A percentile compares a stretch with the other conserved stretches of the same genome.
Evolutionary conservation across 495 filamentous ascomycete species (phyloP).

Genomic region (Copromyces sp.): DNA sequence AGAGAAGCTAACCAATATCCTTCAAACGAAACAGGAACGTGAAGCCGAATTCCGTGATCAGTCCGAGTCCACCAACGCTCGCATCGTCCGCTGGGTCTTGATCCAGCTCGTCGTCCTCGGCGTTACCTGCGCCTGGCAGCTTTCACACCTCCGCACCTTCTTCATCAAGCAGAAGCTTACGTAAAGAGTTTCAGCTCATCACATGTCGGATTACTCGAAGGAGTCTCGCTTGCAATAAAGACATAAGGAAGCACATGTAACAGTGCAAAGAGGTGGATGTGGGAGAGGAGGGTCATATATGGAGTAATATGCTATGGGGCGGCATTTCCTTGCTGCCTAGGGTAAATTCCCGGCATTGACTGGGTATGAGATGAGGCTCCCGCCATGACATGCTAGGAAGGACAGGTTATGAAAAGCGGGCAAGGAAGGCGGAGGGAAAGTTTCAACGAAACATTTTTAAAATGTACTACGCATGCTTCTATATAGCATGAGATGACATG

Average conservation of each 20-base stretch:
- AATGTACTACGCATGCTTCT: background rate
- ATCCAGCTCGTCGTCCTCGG: constrained; percentile 84
- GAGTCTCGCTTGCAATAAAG: background rate
- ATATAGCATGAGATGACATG: background rate
- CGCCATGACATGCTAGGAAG: background rate
- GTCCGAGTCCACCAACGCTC: constrained; percentile 83
- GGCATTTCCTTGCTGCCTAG: background rate
- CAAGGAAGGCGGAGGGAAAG: background rate
- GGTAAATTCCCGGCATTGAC: background rate
- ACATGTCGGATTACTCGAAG: background rate
- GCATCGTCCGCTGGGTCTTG: constrained; percentile 88
- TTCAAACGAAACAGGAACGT: constrained; percentile 55
- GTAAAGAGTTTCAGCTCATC: constrained; percentile 20
- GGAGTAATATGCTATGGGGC: background rate
- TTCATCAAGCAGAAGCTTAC: constrained; percentile 99
- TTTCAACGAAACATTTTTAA: background rate
- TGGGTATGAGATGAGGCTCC: background rate
- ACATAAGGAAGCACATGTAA: background rate
- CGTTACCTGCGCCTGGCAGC: constrained; percentile 91
- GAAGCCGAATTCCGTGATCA: constrained; percentile 98
- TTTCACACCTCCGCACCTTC: constrained; percentile 88
- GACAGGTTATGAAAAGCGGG: background rate
- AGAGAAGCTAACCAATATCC: constrained; percentile 2
- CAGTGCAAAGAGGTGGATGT: background rate
- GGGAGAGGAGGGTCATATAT: background rate